phyloP scores from a whole-genome alignment of 78 protist genomes.

The Dictyostelium capitatum region DNA sequence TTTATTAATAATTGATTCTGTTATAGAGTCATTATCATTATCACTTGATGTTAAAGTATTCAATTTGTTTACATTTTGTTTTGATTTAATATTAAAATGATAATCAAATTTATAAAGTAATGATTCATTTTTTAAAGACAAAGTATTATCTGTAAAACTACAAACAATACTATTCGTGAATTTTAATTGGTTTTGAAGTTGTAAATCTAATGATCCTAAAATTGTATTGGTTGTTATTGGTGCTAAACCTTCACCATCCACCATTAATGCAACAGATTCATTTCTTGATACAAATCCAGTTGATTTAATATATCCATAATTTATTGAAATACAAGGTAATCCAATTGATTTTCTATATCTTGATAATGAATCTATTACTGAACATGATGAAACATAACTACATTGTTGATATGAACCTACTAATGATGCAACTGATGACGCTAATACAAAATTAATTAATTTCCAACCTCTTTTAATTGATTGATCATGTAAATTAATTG shows the following conservation, averaged over 20 bases:
- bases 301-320: slow-evolving; percentile 66
- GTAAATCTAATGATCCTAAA: background rate
- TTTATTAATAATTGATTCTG: background rate
- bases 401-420: slow-evolving; percentile 69
- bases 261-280: background rate
- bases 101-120: background rate
- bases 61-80: background rate
- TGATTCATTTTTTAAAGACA: background rate
- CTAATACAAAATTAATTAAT: slow-evolving; percentile 44
- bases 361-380: slow-evolving; percentile 76
- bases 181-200: background rate
- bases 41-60: background rate
- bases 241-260: background rate
- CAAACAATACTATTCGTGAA: background rate
- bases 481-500: slow-evolving; percentile 54
- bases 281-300: slow-evolving; percentile 50
- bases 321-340: slow-evolving; percentile 16
- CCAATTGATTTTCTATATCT: slow-evolving; percentile 45
- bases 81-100: background rate
- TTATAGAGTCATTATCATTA: background rate
- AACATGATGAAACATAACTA: slow-evolving; percentile 82
- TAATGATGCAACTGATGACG: slow-evolving; percentile 56
- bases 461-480: slow-evolving; percentile 1
- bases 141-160: background rate
- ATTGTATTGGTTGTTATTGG: background rate